Base-by-base conservation (phyloP, 2,329 filamentous ascomycete species). In the Graphilbum fragrans region DNA sequence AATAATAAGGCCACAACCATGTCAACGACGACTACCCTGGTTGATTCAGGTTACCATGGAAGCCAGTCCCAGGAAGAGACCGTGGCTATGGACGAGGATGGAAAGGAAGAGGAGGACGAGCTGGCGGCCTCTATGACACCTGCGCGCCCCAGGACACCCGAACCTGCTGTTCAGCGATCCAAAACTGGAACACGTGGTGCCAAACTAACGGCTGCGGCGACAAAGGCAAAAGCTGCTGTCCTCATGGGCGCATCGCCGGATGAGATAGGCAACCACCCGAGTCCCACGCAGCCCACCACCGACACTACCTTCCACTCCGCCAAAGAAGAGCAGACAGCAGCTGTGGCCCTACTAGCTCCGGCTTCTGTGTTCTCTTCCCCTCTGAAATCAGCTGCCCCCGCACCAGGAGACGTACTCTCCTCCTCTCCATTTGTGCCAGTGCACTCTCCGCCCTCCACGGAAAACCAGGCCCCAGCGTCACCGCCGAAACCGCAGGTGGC, bases 11-110 rank as follows among this genome's bases (percentile, higher is more conserved):
- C 33, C 57, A 58, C 42, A 51, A 56, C 58, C 6, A 7, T n/a
- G 59, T 42, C 35, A 47, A 36, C 45, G 52, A 45, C 33, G 53
- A 53, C 17, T 57, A 60, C 45, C 18, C 54, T 64, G 36, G 60
- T 65, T 2, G 81, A 86, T 51, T 86, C 82, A 27, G 81, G 82
- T 22, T 86, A 85, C 52, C 77, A 83, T 60, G 81, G 79, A 37
- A 82, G 78, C 51, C 76, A 80, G 50, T 64, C 66, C 3, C 67
- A 72, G 41, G 70, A 77, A 42, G 62, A 62, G n/a, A 63, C 70
- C 33, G 60, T 21, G 9, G 21, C 64, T 31, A 45, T 61, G 11
- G 56, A 57, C 11, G 39, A 47, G 12, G 47, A 51, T 25, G 54
- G 56, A 8, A 50, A 55, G 10, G 46, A 47, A 11, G 47, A 45